Conservation (phyloP, 371 early-diverging fungal species). For the Cokeromyces recurvatus region DNA sequence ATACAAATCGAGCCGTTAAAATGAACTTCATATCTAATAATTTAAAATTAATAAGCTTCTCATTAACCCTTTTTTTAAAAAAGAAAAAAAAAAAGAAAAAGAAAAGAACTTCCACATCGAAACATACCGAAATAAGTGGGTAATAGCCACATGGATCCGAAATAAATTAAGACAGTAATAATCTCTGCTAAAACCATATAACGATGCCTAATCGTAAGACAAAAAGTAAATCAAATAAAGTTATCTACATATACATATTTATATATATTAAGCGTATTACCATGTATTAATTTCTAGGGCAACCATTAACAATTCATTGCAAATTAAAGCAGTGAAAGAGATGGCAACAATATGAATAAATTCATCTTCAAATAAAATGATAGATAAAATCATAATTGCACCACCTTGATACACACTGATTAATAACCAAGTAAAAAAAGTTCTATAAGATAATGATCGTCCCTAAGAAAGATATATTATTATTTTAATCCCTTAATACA, state of each 20-base stretch:
- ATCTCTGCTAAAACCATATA: slow-evolving; percentile 85
- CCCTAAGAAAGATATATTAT: too few species aligned
- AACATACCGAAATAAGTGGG: slow-evolving; percentile 85
- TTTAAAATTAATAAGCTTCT: too few species aligned
- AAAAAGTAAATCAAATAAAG: too few species aligned
- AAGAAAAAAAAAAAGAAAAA: not conserved
- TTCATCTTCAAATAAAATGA: slow-evolving; percentile 93
- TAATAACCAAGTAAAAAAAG: slow-evolving; percentile 94
- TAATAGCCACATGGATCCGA: slow-evolving; percentile 84
- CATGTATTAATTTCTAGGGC: slow-evolving; percentile 91
- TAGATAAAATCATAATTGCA: slow-evolving; percentile 93
- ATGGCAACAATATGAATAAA: slow-evolving; percentile 96
- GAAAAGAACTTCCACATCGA: too few species aligned
- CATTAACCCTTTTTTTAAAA: too few species aligned
- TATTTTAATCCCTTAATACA: not conserved
- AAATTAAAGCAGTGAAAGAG: slow-evolving; percentile 94
- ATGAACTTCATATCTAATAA: slow-evolving; percentile 79
- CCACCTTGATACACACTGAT: slow-evolving; percentile 98
- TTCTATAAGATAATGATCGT: slow-evolving; percentile 84
- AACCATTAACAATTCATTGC: slow-evolving; percentile 99
- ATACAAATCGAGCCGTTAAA: slow-evolving; percentile 74
- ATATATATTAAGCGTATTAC: too few species aligned
- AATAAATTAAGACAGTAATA: slow-evolving; percentile 76
- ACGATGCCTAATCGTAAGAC: slow-evolving; percentile 78
- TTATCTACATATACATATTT: too few species aligned